Base-by-base conservation (phyloP, 139 green algal genomes). In the Coelastrella sp. region DNA sequence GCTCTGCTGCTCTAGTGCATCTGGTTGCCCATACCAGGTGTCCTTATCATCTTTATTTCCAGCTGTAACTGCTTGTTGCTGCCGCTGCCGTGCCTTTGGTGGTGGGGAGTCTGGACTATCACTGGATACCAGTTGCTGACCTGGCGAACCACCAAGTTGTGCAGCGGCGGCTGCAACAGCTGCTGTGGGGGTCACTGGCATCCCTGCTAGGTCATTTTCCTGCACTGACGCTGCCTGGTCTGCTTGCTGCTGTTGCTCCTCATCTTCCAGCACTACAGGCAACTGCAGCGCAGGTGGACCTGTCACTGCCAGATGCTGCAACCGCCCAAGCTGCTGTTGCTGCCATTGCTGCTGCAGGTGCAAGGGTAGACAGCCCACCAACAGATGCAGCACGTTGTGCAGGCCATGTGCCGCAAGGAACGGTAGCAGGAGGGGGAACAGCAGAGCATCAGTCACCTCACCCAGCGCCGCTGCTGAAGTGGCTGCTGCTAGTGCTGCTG, bases 391-490 rank as follows among this genome's bases (percentile, higher is more conserved):
- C 16, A 57, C 66, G 68, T 68, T 80, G 22, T 88, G 54, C 54
- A 88, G 83, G 54, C 83, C 83, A 47, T 88, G 83, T 7, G 83
- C 64, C 20, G 83, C 68, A 5, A 81, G 64, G 23, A 87, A 87
- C 3, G 81, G 83, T 68, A 88, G 66, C 83, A 88, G n/a, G 66
- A 88, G 68, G 17, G 83, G 83, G 68, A 88, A 80, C 54, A 88
- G 54, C 47, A 88, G 66, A 6, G 77, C 17, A 20, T 73, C 22
- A 17, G n/a, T 59, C n/a, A 68, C n/a, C n/a, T 75, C 20, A 59
- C n/a, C 8, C 11, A 57, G 61, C 16, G 57, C 60, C 16, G 58
- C 74, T 3, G 58, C 8, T 17, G 80, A 20, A 59, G 20, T 57
- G 7, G 19, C 16, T 20, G 7, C 80, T n/a, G 80, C 4, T 19